Conservation (phyloP, 768 basidiomycete genomes). For the Boletus insuetus region DNA sequence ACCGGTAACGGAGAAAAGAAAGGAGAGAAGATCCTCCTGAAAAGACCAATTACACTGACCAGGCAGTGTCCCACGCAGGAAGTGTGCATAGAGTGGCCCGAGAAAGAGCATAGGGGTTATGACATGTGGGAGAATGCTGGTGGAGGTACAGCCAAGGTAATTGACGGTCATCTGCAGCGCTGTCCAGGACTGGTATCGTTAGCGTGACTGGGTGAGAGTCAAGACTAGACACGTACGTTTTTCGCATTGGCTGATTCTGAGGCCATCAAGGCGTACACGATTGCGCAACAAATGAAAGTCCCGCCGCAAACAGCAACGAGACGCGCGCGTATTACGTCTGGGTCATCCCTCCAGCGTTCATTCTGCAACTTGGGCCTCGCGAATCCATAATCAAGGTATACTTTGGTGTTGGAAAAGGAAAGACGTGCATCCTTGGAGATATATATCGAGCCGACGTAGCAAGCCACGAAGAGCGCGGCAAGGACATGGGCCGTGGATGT, state of each 20-base stretch:
- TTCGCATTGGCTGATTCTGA: conserved; percentile 3
- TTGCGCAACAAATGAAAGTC: conserved; percentile 54
- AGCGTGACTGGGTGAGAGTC: conserved; percentile 2
- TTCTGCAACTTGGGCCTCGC: conserved; percentile 32
- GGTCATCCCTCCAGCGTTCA: conserved; percentile 76
- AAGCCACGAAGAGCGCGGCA: conserved; percentile 54
- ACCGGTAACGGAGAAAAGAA: conserved; percentile 54
- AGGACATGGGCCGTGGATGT: conserved; percentile 47
- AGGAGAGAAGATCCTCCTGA: conserved; percentile 34
- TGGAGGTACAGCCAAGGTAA: conserved; percentile 41
- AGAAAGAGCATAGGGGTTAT: conserved; percentile 71
- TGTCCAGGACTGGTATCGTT: conserved; percentile 13
- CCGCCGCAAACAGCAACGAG: conserved; percentile 64
- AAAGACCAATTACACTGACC: conserved; percentile 52
- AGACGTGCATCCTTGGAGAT: conserved; percentile 63
- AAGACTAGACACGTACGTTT: conserved; percentile 10
- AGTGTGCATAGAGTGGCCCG: conserved; percentile 69
- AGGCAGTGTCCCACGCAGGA: conserved; percentile 47
- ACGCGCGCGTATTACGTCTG: conserved; percentile 79
- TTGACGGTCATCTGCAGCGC: conserved; percentile 32
- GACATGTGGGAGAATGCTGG: conserved; percentile 47
- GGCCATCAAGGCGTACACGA: conserved; percentile 47
- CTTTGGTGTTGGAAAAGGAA: conserved; percentile 40
- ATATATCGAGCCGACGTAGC: conserved; percentile 86
- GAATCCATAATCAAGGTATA: conserved; percentile 25